Percentiles rank a stretch among this genome's conserved stretches.
phyloP scores from a whole-genome alignment of 2,329 filamentous ascomycete species.

The Colletotrichum godetiae region DNA sequence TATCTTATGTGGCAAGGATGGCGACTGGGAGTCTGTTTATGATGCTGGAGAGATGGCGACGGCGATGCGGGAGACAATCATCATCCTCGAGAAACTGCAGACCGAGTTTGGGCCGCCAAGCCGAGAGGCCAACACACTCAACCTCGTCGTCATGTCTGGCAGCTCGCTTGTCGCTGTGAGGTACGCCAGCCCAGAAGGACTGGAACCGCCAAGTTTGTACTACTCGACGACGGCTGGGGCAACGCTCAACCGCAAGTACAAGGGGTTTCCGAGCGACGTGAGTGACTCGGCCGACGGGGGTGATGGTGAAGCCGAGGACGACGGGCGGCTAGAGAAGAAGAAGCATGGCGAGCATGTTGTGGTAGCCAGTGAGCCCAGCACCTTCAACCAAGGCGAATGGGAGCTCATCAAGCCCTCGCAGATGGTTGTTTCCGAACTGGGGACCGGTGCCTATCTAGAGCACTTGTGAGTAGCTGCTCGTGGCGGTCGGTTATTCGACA shows the following conservation, averaged over 20 bases:
- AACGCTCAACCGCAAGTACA: slow-evolving; percentile 27
- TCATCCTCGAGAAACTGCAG: slow-evolving; percentile 16
- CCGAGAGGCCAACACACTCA: neutral
- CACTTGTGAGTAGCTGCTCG: neutral
- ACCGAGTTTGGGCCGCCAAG: neutral
- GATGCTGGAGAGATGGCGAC: neutral
- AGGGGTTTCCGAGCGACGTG: slow-evolving; percentile 9
- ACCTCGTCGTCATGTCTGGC: slow-evolving; percentile 9
- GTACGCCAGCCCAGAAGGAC: slow-evolving; percentile 8
- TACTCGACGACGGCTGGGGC: slow-evolving; percentile 18
- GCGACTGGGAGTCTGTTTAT: slow-evolving; percentile 24
- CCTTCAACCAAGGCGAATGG: slow-evolving; percentile 22
- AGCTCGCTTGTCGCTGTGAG: slow-evolving; percentile 22
- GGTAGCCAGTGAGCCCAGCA: slow-evolving; percentile 29
- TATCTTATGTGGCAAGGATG: slow-evolving; percentile 12
- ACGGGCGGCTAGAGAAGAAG: slow-evolving; percentile 9
- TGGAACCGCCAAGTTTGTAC: slow-evolving; percentile 25
- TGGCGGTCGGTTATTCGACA: neutral
- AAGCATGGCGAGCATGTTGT: slow-evolving; percentile 13
- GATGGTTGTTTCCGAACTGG: slow-evolving; percentile 20
- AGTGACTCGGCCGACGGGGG: neutral
- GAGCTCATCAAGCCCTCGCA: slow-evolving; percentile 17
- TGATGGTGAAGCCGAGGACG: neutral
- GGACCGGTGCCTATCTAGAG: neutral
- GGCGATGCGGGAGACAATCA: slow-evolving; percentile 27